Evolutionary conservation across 2,329 filamentous ascomycete genomes (phyloP).

Genomic region (Alternaria hordeiaustralica): DNA sequence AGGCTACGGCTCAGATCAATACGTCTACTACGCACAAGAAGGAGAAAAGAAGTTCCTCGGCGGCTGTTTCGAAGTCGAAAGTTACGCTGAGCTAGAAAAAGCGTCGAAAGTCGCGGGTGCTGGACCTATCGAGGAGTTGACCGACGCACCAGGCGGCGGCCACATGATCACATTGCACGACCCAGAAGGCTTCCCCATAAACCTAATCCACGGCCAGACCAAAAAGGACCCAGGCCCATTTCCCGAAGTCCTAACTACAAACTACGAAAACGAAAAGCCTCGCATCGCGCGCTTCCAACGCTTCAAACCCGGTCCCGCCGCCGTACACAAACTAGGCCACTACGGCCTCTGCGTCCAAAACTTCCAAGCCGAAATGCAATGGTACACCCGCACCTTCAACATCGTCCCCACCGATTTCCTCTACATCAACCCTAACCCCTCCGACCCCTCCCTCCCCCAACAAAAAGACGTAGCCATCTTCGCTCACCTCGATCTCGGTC

Average conservation of each 20-base stretch:
- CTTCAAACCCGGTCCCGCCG: conserved; percentile 59
- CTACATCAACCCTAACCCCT: conserved; percentile 34
- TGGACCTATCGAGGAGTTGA: conserved; percentile 56
- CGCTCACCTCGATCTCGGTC: conserved; percentile 61
- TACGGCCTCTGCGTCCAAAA: conserved; percentile 53
- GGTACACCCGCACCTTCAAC: conserved; percentile 58
- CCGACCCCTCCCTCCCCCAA: not conserved
- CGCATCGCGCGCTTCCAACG: conserved; percentile 59
- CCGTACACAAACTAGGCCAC: conserved; percentile 59
- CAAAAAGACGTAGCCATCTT: conserved; percentile 56
- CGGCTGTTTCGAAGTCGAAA: conserved; percentile 64
- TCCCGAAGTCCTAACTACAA: conserved; percentile 59
- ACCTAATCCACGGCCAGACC: conserved; percentile 64
- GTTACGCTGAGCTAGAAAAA: conserved; percentile 61
- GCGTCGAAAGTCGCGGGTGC: conserved; percentile 56
- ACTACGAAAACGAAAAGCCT: conserved; percentile 51
- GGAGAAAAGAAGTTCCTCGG: conserved; percentile 63
- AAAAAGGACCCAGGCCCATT: conserved; percentile 51
- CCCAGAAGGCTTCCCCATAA: conserved; percentile 64
- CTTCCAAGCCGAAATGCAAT: conserved; percentile 48
- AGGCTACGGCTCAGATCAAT: conserved; percentile 67
- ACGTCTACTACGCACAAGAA: conserved; percentile 62
- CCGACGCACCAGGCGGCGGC: conserved; percentile 62
- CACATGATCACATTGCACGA: conserved; percentile 54
- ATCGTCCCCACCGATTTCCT: conserved; percentile 56